phyloP scores from a whole-genome alignment of 1,284 basidiomycete genomes.

The Exobasidium rhododendri region DNA sequence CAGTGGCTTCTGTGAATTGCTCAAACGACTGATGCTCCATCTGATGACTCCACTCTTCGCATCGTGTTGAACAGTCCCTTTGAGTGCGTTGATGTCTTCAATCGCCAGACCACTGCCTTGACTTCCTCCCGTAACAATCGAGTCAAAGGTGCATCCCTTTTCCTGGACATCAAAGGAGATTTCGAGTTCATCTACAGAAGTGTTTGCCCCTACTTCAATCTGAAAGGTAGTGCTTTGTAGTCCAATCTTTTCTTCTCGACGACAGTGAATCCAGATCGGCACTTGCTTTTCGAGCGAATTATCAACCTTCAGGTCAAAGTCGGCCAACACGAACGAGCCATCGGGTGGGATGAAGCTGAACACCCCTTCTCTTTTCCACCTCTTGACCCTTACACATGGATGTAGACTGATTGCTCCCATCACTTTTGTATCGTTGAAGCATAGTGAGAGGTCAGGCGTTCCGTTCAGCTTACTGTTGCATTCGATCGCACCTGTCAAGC shows the following conservation, averaged over 20 bases:
- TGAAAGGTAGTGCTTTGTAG: not conserved
- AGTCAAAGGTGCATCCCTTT: slow-evolving; percentile 14
- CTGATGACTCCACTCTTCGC: slow-evolving; percentile 25
- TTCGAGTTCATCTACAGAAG: not conserved
- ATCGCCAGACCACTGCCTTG: slow-evolving; percentile 13
- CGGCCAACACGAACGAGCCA: slow-evolving; percentile 34
- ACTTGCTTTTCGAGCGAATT: slow-evolving; percentile 8
- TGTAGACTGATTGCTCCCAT: slow-evolving; percentile 81
- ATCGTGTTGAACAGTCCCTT: slow-evolving; percentile 36
- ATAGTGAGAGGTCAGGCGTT: slow-evolving; percentile 37
- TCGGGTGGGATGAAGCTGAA: slow-evolving; percentile 67
- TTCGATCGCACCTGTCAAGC: slow-evolving; percentile 30
- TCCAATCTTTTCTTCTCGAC: not conserved
- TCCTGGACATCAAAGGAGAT: slow-evolving; percentile 24
- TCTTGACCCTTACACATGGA: slow-evolving; percentile 82
- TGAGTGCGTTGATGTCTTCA: slow-evolving; percentile 13
- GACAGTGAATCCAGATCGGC: not conserved
- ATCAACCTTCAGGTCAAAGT: slow-evolving; percentile 48
- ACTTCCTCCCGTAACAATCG: slow-evolving; percentile 22
- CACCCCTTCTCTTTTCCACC: slow-evolving; percentile 97
- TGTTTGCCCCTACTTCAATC: not conserved
- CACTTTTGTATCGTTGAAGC: slow-evolving; percentile 59
- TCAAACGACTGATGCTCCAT: slow-evolving; percentile 33
- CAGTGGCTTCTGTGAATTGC: not conserved
- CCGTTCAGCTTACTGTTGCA: slow-evolving; percentile 54